Evolutionary conservation across 208 protist genomes (phyloP).

Genomic region (Porcisia deanei): DNA sequence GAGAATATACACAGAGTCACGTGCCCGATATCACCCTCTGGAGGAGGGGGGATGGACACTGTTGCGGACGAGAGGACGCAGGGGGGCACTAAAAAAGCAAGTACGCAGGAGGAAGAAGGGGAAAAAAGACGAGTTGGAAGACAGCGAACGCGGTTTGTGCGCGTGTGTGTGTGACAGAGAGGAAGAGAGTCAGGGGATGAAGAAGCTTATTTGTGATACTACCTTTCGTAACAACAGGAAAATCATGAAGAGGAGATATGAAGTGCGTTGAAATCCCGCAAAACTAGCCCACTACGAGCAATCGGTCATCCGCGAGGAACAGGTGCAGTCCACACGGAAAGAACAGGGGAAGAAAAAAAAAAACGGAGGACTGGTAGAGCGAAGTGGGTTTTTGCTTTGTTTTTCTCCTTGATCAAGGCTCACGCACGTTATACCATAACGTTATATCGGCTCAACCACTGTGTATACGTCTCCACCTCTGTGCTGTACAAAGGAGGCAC

Average conservation of each 20-base stretch:
- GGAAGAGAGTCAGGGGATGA: background rate
- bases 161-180: background rate
- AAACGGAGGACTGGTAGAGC: background rate
- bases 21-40: background rate
- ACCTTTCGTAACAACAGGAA: background rate
- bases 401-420: background rate
- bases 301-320: background rate
- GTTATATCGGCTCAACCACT: conserved; percentile 41
- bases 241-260: background rate
- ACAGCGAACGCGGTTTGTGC: background rate
- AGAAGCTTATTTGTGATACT: background rate
- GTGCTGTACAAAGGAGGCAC: conserved; percentile 32
- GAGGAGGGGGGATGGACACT: background rate
- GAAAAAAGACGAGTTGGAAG: background rate
- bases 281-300: too few species aligned
- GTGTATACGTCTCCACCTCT: conserved; percentile 42
- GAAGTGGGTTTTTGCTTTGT: background rate
- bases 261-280: background rate
- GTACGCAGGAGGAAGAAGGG: background rate
- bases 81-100: background rate
- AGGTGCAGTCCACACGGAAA: background rate
- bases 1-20: background rate
- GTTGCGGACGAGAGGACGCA: background rate
- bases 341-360: background rate
- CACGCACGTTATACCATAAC: background rate